phyloP scores from a whole-genome alignment of 2,329 filamentous ascomycete species.

The Aspergillus udagawae region DNA sequence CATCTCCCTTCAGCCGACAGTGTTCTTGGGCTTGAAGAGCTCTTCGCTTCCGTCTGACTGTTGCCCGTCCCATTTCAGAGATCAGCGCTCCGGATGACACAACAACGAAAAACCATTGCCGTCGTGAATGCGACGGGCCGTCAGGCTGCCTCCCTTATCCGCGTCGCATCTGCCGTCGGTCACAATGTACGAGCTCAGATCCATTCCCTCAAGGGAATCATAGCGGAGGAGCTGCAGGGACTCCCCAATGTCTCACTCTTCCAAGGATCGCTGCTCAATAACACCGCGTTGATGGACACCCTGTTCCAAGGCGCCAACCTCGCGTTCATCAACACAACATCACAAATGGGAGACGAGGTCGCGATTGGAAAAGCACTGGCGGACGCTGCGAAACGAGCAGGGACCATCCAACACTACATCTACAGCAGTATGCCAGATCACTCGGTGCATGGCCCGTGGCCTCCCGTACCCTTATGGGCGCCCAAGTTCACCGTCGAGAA shows the following conservation, averaged over 20 bases:
- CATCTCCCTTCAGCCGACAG: constrained; percentile 7
- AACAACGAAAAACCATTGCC: constrained; percentile 72
- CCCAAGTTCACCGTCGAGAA: constrained; percentile 91
- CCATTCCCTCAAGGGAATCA: constrained; percentile 78
- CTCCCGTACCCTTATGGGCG: constrained; percentile 82
- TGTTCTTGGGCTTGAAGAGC: not conserved
- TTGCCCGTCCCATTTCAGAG: constrained; percentile 1
- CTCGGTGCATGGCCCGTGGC: constrained; percentile 76
- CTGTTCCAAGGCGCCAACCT: constrained; percentile 81
- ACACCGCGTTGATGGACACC: constrained; percentile 66
- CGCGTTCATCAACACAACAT: constrained; percentile 97
- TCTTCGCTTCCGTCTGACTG: constrained; percentile 2
- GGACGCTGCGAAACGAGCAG: constrained; percentile 78
- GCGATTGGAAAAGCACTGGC: constrained; percentile 84
- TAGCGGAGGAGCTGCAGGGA: constrained; percentile 77
- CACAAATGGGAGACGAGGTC: constrained; percentile 84
- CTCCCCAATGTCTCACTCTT: constrained; percentile 76
- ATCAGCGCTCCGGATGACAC: constrained; percentile 33
- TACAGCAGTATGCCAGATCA: constrained; percentile 98
- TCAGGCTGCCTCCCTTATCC: constrained; percentile 91
- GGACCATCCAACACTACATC: constrained; percentile 78
- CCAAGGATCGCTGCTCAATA: constrained; percentile 65
- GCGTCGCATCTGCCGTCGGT: constrained; percentile 87
- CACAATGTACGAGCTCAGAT: constrained; percentile 92
- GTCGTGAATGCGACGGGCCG: constrained; percentile 94